These are phyloP conservation scores for Starmerella vaccinii DNA, from an alignment of 805 yeast species.

Conservation along the genomic window DNA sequence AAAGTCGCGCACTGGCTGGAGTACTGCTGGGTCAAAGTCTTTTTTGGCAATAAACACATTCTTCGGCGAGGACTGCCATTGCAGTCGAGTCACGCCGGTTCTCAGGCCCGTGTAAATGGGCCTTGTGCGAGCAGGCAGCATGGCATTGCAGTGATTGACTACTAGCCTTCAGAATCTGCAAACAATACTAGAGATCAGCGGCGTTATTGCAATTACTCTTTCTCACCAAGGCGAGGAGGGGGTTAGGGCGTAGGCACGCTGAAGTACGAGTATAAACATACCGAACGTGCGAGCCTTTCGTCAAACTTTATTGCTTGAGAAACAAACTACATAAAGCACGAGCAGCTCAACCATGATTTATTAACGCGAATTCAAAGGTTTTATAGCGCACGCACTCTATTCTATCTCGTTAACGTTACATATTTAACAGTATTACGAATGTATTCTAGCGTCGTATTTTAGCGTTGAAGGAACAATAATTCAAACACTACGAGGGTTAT, in stretches of 20 bases:
- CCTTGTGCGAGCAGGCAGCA: constrained; percentile 20
- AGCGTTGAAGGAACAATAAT: too few relatives aligned
- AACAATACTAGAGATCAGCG: not conserved
- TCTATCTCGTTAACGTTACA: too few relatives aligned
- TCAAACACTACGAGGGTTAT: not conserved
- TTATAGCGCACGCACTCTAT: too few relatives aligned
- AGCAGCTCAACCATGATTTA: too few relatives aligned
- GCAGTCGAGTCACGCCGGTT: constrained; percentile 30
- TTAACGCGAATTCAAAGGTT: too few relatives aligned
- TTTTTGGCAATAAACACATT: constrained; percentile 77
- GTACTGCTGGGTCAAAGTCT: constrained; percentile 61
- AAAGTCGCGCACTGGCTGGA: constrained; percentile 55
- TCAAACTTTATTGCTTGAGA: too few relatives aligned
- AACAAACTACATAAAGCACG: too few relatives aligned
- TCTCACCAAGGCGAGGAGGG: not conserved
- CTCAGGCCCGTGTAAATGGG: constrained; percentile 13
- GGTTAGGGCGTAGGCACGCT: not conserved
- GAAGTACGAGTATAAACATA: not conserved
- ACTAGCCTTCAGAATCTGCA: not conserved
- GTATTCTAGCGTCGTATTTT: too few relatives aligned
- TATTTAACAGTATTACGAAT: too few relatives aligned
- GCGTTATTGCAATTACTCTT: not conserved
- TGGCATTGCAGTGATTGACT: not conserved
- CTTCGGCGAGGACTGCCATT: constrained; percentile 64
- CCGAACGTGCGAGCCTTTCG: not conserved